Conservation (phyloP, 1,284 basidiomycete genomes). For the Blastosporella zonata region DNA sequence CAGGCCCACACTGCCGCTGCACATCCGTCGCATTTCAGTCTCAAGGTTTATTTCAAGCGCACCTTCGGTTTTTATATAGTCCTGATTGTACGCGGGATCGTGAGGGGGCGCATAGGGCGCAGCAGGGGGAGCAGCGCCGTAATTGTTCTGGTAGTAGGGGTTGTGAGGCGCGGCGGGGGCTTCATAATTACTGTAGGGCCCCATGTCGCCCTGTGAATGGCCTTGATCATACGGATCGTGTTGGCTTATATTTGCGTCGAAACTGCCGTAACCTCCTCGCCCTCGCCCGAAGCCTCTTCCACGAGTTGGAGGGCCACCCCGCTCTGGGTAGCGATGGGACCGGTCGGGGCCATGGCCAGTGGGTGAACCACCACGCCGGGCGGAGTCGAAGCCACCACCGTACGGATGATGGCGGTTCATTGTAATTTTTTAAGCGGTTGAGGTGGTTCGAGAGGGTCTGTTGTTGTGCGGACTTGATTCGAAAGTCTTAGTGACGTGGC, state of each 20-base stretch:
- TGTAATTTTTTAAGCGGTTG: constrained; percentile 26
- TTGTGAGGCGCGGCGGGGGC: constrained; percentile 47
- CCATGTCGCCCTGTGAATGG: constrained; percentile 55
- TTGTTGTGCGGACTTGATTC: constrained; percentile 14
- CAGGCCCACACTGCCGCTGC: constrained; percentile 21
- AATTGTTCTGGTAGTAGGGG: constrained; percentile 62
- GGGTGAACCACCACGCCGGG: constrained; percentile 59
- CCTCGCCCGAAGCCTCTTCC: constrained; percentile 66
- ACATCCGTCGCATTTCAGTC: constrained; percentile 38
- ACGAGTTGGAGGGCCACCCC: constrained; percentile 54
- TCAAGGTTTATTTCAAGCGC: constrained; percentile 59
- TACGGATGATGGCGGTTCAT: constrained; percentile 91
- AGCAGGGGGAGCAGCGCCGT: constrained; percentile 45
- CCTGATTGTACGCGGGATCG: constrained; percentile 50
- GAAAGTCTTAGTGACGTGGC: constrained; percentile 29
- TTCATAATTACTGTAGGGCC: constrained; percentile 65
- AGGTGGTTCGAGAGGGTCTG: constrained; percentile 13
- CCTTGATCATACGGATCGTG: constrained; percentile 61
- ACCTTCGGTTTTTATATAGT: constrained; percentile 72
- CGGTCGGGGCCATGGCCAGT: constrained; percentile 70
- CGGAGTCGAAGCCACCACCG: constrained; percentile 61
- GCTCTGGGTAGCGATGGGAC: constrained; percentile 60
- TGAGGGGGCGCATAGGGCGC: constrained; percentile 25
- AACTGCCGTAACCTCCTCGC: constrained; percentile 52
- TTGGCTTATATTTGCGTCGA: constrained; percentile 49